phyloP scores from a whole-genome alignment of 768 basidiomycete genomes.

The Leccinum imitatum region DNA sequence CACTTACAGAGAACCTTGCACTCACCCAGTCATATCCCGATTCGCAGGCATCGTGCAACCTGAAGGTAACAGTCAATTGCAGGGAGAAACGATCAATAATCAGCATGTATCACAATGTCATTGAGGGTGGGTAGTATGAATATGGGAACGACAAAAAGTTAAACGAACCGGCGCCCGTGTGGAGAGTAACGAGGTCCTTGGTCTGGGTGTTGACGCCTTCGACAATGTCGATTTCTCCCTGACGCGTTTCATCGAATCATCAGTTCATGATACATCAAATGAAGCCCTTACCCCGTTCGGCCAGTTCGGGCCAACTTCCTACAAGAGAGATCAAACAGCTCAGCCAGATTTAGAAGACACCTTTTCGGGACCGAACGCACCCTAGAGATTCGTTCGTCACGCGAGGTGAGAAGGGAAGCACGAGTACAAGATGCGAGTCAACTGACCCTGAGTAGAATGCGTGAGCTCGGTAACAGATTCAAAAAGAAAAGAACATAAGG shows the following conservation, averaged over 20 bases:
- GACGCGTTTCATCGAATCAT: neutral
- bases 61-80: neutral
- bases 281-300: slow-evolving; percentile 19
- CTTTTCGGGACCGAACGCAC: slow-evolving; percentile 4
- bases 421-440: neutral
- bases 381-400: slow-evolving; percentile 14
- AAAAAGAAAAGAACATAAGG: neutral
- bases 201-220: slow-evolving; percentile 35
- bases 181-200: slow-evolving; percentile 29
- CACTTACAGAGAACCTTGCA: neutral
- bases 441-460: slow-evolving; percentile 17
- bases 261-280: neutral
- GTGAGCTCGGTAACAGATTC: neutral
- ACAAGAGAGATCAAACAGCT: neutral
- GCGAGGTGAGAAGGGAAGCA: neutral
- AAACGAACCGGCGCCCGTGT: slow-evolving; percentile 26
- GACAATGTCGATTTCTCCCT: slow-evolving; percentile 36
- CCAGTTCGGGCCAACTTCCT: slow-evolving; percentile 32
- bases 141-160: neutral
- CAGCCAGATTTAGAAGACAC: neutral
- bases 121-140: neutral
- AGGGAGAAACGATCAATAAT: neutral
- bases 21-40: slow-evolving; percentile 33
- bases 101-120: neutral
- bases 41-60: slow-evolving; percentile 37